phyloP scores from a whole-genome alignment of 495 filamentous ascomycete genomes.

The Parmelia sp. region DNA sequence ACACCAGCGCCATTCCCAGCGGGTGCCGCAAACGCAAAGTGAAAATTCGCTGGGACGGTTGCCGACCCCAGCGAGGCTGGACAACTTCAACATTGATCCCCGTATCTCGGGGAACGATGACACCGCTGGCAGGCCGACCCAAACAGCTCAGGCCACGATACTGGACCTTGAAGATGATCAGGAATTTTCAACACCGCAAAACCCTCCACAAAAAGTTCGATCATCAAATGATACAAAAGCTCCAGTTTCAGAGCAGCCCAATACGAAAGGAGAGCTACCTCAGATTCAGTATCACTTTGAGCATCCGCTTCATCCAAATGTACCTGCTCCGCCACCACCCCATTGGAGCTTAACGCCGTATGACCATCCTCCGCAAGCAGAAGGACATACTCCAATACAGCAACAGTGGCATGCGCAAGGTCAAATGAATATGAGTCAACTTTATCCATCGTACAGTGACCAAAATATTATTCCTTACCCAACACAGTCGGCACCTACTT shows the following conservation, averaged over 20 bases:
- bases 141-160: slow-evolving; percentile 49
- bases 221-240: slow-evolving; percentile 24
- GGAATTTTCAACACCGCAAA: slow-evolving; percentile 31
- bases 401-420: slow-evolving; percentile 14
- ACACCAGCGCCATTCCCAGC: neutral
- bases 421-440: slow-evolving; percentile 23
- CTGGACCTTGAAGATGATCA: slow-evolving; percentile 31
- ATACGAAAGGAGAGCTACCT: slow-evolving; percentile 29
- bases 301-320: slow-evolving; percentile 24
- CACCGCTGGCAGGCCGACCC: slow-evolving; percentile 47
- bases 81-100: neutral
- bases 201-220: slow-evolving; percentile 28
- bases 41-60: neutral
- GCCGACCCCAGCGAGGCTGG: neutral
- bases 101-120: slow-evolving; percentile 33
- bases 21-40: slow-evolving; percentile 5
- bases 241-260: slow-evolving; percentile 22
- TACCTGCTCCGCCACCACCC: slow-evolving; percentile 25
- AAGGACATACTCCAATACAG: slow-evolving; percentile 26
- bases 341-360: slow-evolving; percentile 1
- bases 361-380: slow-evolving; percentile 38
- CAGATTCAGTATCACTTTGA: slow-evolving; percentile 29
- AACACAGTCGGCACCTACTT: slow-evolving; percentile 68
- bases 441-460: slow-evolving; percentile 23
- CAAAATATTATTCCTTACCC: slow-evolving; percentile 48